phyloP scores from a whole-genome alignment of 2,329 filamentous ascomycete genomes.

The Dothistroma septosporum region DNA sequence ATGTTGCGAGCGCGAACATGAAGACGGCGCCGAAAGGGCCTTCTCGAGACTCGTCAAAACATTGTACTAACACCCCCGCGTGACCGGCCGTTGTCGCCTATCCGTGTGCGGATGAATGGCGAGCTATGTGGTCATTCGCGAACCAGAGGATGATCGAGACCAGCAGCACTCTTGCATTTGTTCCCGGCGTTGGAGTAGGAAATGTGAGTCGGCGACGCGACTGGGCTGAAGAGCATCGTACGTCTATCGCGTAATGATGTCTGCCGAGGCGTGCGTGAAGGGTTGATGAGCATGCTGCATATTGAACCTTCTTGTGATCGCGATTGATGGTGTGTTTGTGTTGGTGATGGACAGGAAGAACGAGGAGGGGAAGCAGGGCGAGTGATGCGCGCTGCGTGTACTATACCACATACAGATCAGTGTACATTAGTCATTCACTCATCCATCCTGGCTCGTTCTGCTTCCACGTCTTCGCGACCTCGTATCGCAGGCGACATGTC shows the following conservation, averaged over 20 bases:
- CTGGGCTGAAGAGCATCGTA: neutral
- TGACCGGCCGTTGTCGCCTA: neutral
- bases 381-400: too few relatives aligned
- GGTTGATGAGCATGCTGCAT: too few relatives aligned
- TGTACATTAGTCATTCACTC: too few relatives aligned
- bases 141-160: neutral
- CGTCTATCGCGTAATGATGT: neutral
- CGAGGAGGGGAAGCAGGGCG: too few relatives aligned
- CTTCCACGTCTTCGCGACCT: too few relatives aligned
- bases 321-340: too few relatives aligned
- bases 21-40: neutral
- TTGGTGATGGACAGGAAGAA: too few relatives aligned
- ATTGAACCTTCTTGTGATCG: too few relatives aligned
- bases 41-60: neutral
- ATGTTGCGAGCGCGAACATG: neutral
- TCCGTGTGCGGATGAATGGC: neutral
- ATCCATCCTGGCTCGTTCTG: too few relatives aligned
- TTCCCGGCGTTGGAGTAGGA: neutral
- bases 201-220: neutral
- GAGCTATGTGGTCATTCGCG: neutral
- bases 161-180: neutral
- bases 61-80: neutral
- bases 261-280: too few relatives aligned
- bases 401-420: too few relatives aligned
- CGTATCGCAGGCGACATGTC: too few relatives aligned